Conservation (phyloP, 495 filamentous ascomycete genomes). For the Aspergillus egyptiacus region DNA sequence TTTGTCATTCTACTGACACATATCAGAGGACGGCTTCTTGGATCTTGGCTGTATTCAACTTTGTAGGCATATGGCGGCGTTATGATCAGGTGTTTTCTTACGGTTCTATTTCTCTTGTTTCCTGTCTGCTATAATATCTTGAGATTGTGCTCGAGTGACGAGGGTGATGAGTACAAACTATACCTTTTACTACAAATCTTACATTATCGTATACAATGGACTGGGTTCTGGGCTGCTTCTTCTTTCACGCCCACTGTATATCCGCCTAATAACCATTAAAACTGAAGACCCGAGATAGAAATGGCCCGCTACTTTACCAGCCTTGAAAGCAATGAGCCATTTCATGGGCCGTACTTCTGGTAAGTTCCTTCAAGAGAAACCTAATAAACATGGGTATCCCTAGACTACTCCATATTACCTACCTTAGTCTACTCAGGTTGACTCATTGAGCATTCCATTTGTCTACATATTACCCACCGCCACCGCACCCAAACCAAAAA, state of each 20-base stretch:
- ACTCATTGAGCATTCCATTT: neutral
- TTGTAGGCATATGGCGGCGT: conserved; percentile 22
- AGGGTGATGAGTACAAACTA: conserved; percentile 10
- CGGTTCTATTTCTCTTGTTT: conserved; percentile 7
- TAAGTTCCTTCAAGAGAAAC: too few relatives aligned
- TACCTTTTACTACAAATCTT: conserved; percentile 2
- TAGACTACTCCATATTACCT: too few relatives aligned
- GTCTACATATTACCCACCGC: neutral
- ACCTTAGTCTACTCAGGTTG: neutral
- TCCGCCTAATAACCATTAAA: too few relatives aligned
- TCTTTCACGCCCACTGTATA: too few relatives aligned
- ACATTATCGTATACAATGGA: conserved; percentile 11
- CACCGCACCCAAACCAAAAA: neutral
- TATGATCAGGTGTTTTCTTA: conserved; percentile 10
- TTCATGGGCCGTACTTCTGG: too few relatives aligned
- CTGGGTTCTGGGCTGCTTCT: too few relatives aligned
- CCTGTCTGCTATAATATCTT: conserved; percentile 4
- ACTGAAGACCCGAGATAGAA: too few relatives aligned
- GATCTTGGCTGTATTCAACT: conserved; percentile 8
- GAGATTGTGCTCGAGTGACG: conserved; percentile 3
- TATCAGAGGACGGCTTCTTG: conserved; percentile 9
- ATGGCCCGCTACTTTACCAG: too few relatives aligned
- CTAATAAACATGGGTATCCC: too few relatives aligned
- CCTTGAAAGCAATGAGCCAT: too few relatives aligned
- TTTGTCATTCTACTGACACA: conserved; percentile 5